Percentiles rank a stretch among this genome's conserved stretches.
phyloP scores from a whole-genome alignment of 208 protist species.

The Tritrichomonas foetus region DNA sequence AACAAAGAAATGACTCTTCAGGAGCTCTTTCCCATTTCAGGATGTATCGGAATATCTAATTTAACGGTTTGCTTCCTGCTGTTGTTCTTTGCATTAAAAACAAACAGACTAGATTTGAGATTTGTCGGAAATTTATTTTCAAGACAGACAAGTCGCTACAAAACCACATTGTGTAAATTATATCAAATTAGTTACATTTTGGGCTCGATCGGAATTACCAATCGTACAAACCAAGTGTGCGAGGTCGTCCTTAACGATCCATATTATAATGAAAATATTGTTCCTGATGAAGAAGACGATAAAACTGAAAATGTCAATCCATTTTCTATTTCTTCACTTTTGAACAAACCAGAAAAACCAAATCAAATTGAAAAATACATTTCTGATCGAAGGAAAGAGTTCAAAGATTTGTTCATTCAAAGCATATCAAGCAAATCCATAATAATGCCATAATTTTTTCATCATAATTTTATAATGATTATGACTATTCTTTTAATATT shows the following conservation, averaged over 20 bases:
- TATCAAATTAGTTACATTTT: slow-evolving; percentile 28
- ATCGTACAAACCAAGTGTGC: background rate
- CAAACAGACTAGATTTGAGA: background rate
- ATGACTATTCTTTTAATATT: no score
- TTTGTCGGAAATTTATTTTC: background rate
- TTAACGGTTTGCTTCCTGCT: background rate
- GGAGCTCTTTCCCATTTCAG: background rate
- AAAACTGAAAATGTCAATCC: background rate
- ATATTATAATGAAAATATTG: background rate
- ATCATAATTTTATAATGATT: no score
- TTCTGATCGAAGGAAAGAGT: no score
- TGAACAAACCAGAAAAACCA: background rate
- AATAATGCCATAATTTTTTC: no score
- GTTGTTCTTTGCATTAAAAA: background rate
- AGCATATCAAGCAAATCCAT: no score
- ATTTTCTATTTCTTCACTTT: background rate
- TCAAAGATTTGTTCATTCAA: no score
- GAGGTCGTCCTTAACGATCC: background rate
- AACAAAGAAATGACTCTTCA: background rate
- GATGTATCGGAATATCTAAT: background rate
- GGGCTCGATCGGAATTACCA: background rate
- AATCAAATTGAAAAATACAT: no score
- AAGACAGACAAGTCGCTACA: background rate
- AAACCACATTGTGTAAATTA: slow-evolving; percentile 2
- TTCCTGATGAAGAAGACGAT: background rate